Evolutionary conservation across 768 basidiomycete species (phyloP).

Genomic region (Tubosaeta brunneosetosa): DNA sequence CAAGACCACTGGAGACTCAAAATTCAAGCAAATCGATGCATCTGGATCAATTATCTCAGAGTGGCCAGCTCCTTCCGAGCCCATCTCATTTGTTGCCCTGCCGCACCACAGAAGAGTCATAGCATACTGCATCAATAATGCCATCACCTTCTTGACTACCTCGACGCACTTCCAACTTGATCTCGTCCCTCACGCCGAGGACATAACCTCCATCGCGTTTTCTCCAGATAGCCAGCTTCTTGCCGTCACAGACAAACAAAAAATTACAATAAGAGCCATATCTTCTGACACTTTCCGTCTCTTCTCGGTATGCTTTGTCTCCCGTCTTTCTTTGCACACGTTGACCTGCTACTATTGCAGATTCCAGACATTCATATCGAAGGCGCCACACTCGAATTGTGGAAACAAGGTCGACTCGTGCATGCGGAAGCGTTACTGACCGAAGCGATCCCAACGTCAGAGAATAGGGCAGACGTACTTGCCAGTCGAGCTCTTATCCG

Average conservation of each 20-base stretch:
- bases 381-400: background rate
- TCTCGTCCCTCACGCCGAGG: background rate
- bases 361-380: background rate
- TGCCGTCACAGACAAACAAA: background rate
- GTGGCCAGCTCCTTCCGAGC: background rate
- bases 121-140: background rate
- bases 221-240: background rate
- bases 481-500: too few species aligned
- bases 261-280: background rate
- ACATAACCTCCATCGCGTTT: background rate
- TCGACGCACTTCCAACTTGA: background rate
- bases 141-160: constrained; percentile 3
- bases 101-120: background rate
- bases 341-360: background rate
- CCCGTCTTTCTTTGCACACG: background rate
- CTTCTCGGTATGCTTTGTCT: background rate
- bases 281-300: background rate
- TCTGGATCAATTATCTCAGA: background rate
- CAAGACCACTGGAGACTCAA: background rate
- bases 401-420: background rate
- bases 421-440: background rate
- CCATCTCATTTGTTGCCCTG: background rate
- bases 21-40: background rate
- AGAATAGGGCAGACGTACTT: too few species aligned
- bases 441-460: background rate